These are phyloP conservation scores for Hypoxylon lenormandii DNA, from an alignment of 495 filamentous ascomycete species.

Conservation along the genomic window DNA sequence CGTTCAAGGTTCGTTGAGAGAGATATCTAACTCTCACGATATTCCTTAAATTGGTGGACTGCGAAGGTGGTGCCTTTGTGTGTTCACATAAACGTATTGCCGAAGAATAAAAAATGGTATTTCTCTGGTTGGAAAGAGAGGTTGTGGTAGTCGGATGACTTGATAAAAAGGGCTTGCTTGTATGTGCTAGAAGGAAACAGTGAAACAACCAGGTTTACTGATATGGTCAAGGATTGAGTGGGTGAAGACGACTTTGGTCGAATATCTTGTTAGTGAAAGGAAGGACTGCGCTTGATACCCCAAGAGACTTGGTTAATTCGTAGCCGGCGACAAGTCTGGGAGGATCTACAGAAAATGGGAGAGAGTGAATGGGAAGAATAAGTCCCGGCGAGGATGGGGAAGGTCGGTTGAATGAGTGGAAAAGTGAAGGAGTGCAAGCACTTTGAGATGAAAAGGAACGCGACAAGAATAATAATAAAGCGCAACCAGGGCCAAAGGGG, in stretches of 20 bases:
- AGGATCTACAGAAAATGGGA: slow-evolving; percentile 36
- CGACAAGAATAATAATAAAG: slow-evolving; percentile 45
- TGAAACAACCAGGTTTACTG: slow-evolving; percentile 48
- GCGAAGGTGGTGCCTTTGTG: slow-evolving; percentile 24
- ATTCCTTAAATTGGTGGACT: slow-evolving; percentile 37
- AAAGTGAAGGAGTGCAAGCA: slow-evolving; percentile 37
- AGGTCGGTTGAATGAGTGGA: slow-evolving; percentile 35
- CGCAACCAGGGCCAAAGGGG: slow-evolving; percentile 18
- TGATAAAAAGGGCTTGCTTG: slow-evolving; percentile 19
- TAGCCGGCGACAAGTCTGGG: slow-evolving; percentile 41
- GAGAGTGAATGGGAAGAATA: slow-evolving; percentile 41
- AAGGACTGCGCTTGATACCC: slow-evolving; percentile 33
- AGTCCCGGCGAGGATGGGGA: slow-evolving; percentile 30
- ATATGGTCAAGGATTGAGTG: slow-evolving; percentile 41
- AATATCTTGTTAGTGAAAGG: slow-evolving; percentile 26
- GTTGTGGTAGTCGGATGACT: slow-evolving; percentile 16
- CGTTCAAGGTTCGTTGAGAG: slow-evolving; percentile 34
- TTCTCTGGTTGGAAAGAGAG: slow-evolving; percentile 19
- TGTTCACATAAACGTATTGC: slow-evolving; percentile 22
- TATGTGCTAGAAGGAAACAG: slow-evolving; percentile 44
- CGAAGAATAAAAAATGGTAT: slow-evolving; percentile 9
- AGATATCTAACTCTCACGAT: slow-evolving; percentile 38
- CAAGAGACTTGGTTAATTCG: slow-evolving; percentile 45
- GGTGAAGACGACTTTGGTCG: slow-evolving; percentile 15
- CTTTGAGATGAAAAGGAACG: slow-evolving; percentile 42